These are phyloP conservation scores for Cercospora beticola DNA, from an alignment of 2,329 filamentous ascomycete species.

Conservation along the genomic window DNA sequence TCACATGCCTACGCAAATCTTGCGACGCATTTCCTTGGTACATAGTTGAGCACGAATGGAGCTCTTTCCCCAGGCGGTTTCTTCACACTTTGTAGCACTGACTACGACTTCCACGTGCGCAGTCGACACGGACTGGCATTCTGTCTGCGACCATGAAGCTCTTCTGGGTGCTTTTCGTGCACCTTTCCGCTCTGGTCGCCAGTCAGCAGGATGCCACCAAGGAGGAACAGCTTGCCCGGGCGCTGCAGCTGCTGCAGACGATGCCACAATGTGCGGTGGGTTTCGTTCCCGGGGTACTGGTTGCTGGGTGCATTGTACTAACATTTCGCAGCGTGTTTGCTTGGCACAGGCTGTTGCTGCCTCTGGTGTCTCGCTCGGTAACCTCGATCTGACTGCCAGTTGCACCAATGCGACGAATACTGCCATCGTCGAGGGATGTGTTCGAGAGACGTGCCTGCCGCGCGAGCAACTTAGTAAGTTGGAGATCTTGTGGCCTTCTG, in stretches of 20 bases:
- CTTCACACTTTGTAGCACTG: background rate
- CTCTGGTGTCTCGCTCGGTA: slow-evolving; percentile 11
- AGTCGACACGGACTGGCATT: background rate
- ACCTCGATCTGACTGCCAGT: slow-evolving; percentile 15
- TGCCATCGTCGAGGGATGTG: slow-evolving; percentile 15
- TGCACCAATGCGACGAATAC: slow-evolving; percentile 22
- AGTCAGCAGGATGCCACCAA: slow-evolving; percentile 20
- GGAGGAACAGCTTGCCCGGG: slow-evolving; percentile 9
- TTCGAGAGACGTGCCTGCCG: slow-evolving; percentile 7
- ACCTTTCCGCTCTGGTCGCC: slow-evolving; percentile 7
- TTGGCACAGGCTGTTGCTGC: slow-evolving; percentile 13
- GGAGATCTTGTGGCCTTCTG: background rate
- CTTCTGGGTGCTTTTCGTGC: slow-evolving; percentile 10
- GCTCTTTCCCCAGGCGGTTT: background rate
- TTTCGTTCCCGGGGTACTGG: background rate
- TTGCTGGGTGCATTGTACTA: background rate
- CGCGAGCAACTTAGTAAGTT: slow-evolving; percentile 23
- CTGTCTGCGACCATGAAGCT: slow-evolving; percentile 2
- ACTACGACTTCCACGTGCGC: background rate
- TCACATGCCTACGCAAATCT: background rate
- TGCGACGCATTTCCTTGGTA: background rate
- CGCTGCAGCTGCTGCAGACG: slow-evolving; percentile 15
- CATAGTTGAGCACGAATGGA: background rate
- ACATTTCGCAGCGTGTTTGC: slow-evolving; percentile 13
- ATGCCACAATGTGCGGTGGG: slow-evolving; percentile 22